Conservation (phyloP, 441 rosid genomes). For the Mallotus japonicus region DNA sequence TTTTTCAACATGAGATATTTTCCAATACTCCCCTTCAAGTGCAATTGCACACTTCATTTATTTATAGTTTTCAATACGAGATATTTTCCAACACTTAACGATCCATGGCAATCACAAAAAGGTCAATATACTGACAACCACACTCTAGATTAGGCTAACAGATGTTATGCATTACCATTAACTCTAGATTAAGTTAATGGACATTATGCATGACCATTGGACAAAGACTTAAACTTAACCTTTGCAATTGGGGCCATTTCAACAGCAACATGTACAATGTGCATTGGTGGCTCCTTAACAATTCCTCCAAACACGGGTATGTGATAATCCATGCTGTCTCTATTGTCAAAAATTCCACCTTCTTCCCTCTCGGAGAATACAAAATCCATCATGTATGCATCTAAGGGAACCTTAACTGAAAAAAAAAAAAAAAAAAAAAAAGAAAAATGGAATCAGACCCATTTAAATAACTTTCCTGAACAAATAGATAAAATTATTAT, state of each 20-base stretch:
- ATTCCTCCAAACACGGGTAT: constrained; percentile 78
- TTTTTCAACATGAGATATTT: no score
- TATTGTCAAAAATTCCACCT: constrained; percentile 87
- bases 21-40: no score
- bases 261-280: constrained; percentile 88
- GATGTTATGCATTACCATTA: no score
- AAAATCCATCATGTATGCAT: constrained; percentile 96
- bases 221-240: constrained; percentile 37
- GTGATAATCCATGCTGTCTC: constrained; percentile 78
- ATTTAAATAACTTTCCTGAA: not conserved
- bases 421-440: constrained; percentile 25
- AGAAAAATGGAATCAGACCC: constrained; percentile 21
- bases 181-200: not conserved
- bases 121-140: not conserved
- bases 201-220: not conserved
- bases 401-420: constrained; percentile 87
- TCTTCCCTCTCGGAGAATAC: constrained; percentile 92
- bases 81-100: no score
- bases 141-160: not conserved
- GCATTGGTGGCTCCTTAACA: constrained; percentile 83
- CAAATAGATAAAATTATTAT: constrained; percentile 5
- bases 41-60: no score
- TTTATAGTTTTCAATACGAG: no score
- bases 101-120: not conserved
- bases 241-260: constrained; percentile 99